phyloP scores from a whole-genome alignment of 768 basidiomycete species.

The Leccinum aurantiacum region DNA sequence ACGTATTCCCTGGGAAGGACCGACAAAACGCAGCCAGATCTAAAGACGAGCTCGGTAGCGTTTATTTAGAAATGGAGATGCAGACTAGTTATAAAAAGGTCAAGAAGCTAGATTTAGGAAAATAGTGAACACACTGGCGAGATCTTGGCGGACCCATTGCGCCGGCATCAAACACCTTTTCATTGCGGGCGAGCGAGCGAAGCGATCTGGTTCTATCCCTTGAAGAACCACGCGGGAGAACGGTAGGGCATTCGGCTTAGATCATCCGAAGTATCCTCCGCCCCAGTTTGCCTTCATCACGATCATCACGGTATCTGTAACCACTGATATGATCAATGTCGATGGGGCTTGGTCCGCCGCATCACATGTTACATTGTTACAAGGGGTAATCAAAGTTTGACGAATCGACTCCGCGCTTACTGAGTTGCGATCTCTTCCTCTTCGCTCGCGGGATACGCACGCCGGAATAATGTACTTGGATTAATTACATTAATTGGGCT shows the following conservation, averaged over 20 bases:
- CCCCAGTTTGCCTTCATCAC: constrained; percentile 1
- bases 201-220: constrained; percentile 14
- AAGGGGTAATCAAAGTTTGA: constrained; percentile 27
- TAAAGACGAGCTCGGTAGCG: constrained; percentile 26
- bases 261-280: constrained; percentile 12
- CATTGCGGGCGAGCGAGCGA: constrained; percentile 17
- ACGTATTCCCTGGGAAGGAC: constrained; percentile 33
- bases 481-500: constrained; percentile 11
- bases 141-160: constrained; percentile 10
- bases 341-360: neutral
- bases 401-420: constrained; percentile 6
- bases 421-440: constrained; percentile 18
- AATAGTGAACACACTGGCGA: constrained; percentile 4
- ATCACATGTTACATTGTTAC: neutral
- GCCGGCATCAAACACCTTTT: constrained; percentile 26
- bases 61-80: constrained; percentile 31
- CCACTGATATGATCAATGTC: neutral
- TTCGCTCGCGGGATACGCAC: constrained; percentile 24
- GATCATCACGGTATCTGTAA: constrained; percentile 17
- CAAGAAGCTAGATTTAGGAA: constrained; percentile 29
- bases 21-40: constrained; percentile 21
- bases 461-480: constrained; percentile 4
- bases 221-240: constrained; percentile 14
- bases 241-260: constrained; percentile 8
- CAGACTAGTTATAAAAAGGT: constrained; percentile 25